Evolutionary conservation across 2,329 filamentous ascomycete genomes (phyloP), one percentile per base, ranked within the genome.

Genomic region (Alternaria triticimaculans): DNA sequence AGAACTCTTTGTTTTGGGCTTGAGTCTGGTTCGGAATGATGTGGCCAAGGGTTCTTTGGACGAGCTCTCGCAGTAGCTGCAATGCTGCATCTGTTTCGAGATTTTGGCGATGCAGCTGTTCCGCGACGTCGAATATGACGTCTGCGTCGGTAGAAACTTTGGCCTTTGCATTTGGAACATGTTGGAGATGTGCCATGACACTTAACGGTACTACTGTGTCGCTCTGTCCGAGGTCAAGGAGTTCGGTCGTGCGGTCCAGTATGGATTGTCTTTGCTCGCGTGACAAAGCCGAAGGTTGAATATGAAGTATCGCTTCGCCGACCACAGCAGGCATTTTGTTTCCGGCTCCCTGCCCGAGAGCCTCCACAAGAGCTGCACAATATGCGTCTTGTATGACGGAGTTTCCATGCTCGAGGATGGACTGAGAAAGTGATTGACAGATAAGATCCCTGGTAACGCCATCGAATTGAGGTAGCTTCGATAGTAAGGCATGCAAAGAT

Each of bases 121-220:
- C 65, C 1, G 75, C 72, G 11, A 78, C 66, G n/a, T 73, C 61
- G 55, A 78, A 79, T 15, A 78, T 54, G 1, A 67, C 41, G 4
- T 55, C 55, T 11, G 70, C 70, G 18, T 78, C 66, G 6, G 70
- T 73, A 5, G 74, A 76, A 2, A 80, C 57, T 26, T 75, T 78
- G 11, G 78, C 74, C 6, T 73, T 80, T 14, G 78, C 74, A 58
- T 81, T 81, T 2, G 79, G 73, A 6, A 74, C 64, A 28, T 75
- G 66, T 73, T 80, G 79, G 9, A 81, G 65, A 53, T 73, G 72
- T 8, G 65, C 67, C 67, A 78, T 71, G 41, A 77, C 68, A 45
- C 72, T 74, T 5, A 79, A 62, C 14, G 74, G 21, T 2, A 50
- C 50, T 5, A 63, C 46, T 5, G 63, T 53, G 20, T 70, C 55